Conservation (phyloP, 495 filamentous ascomycete genomes). For the Aspergillus olivimuriae region DNA sequence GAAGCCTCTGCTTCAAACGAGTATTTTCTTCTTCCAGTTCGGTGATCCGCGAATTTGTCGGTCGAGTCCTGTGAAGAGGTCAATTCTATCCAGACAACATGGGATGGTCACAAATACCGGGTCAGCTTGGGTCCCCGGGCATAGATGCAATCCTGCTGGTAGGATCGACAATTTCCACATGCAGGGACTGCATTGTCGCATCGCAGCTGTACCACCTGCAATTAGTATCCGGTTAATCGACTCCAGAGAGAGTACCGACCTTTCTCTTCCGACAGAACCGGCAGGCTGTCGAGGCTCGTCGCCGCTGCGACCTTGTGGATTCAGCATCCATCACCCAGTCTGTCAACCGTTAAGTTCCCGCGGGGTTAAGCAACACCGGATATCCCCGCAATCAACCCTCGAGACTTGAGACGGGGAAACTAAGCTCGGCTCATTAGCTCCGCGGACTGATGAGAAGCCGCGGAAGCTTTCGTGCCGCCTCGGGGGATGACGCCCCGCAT, state of each 20-base stretch:
- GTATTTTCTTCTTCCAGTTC: slow-evolving; percentile 22
- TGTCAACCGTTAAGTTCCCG: no score
- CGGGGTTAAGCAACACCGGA: no score
- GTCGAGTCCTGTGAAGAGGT: slow-evolving; percentile 7
- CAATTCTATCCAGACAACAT: no score
- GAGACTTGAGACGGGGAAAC: no score
- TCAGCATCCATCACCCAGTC: neutral
- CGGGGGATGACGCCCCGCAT: no score
- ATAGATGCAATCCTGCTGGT: slow-evolving; percentile 17
- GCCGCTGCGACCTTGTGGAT: slow-evolving; percentile 2
- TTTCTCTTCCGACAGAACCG: slow-evolving; percentile 25
- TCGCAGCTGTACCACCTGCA: slow-evolving; percentile 15
- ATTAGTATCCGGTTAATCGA: neutral
- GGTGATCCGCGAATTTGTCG: slow-evolving; percentile 20
- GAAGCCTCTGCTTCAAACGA: slow-evolving; percentile 11
- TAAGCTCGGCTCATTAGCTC: no score
- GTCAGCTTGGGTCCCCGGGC: slow-evolving; percentile 4
- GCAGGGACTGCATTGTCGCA: slow-evolving; percentile 24
- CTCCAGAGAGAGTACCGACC: slow-evolving; percentile 8
- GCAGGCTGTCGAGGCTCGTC: slow-evolving; percentile 21
- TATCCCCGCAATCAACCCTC: no score
- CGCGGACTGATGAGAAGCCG: neutral
- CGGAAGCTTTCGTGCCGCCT: neutral
- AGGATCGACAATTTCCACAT: slow-evolving; percentile 20
- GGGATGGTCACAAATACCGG: no score